A percentile compares a stretch with the other conserved stretches of the same genome.
phyloP scores from a whole-genome alignment of 805 yeast species.

The Wickerhamomyces hampshirensis region DNA sequence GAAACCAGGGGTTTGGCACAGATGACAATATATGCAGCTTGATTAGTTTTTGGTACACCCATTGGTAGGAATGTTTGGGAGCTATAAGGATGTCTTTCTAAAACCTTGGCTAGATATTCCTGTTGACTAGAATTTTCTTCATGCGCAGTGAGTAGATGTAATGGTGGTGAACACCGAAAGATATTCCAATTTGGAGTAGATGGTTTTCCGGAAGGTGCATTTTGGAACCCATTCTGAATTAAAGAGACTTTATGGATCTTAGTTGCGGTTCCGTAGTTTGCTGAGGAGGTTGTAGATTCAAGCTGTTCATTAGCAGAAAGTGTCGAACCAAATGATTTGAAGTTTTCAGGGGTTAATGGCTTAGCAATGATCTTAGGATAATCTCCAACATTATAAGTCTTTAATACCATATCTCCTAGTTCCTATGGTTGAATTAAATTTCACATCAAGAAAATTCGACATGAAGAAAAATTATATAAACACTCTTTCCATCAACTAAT shows the following conservation, averaged over 20 bases:
- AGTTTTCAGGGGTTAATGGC: constrained; percentile 60
- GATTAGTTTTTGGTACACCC: constrained; percentile 53
- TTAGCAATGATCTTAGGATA: constrained; percentile 32
- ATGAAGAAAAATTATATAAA: not conserved
- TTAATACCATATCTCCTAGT: constrained; percentile 30
- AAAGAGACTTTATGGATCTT: constrained; percentile 74
- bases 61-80: constrained; percentile 91
- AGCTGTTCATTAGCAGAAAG: constrained; percentile 77
- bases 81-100: constrained; percentile 86
- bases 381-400: constrained; percentile 30
- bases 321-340: constrained; percentile 68
- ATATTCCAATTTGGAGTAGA: constrained; percentile 75
- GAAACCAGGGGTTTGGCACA: constrained; percentile 40
- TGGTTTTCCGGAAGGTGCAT: constrained; percentile 40
- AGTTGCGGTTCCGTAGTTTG: constrained; percentile 92
- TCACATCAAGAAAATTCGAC: too few relatives aligned
- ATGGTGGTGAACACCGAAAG: constrained; percentile 76
- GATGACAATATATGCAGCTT: constrained; percentile 67
- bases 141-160: constrained; percentile 35
- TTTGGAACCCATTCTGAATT: constrained; percentile 44
- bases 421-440: too few relatives aligned
- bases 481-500: not conserved
- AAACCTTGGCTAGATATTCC: constrained; percentile 42
- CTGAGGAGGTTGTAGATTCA: constrained; percentile 37
- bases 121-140: constrained; percentile 5